These are phyloP conservation scores for Pleoardoris graminearum DNA, from an alignment of 2,329 filamentous ascomycete genomes.

Conservation along the genomic window DNA sequence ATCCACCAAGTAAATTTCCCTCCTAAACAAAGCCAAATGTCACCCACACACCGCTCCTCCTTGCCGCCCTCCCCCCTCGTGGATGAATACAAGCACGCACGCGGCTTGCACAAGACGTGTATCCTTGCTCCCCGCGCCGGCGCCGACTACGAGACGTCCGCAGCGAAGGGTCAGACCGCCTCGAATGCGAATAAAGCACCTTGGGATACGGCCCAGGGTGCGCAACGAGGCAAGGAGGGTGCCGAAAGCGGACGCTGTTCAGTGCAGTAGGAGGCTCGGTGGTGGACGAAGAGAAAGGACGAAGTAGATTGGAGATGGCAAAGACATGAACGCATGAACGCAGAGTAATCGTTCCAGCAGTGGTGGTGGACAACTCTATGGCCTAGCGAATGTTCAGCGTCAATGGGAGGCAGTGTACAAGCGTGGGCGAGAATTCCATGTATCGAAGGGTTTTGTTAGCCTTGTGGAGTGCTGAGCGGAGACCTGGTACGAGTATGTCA, in stretches of 20 bases:
- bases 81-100: slow-evolving; percentile 4
- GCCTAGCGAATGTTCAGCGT: too few relatives aligned
- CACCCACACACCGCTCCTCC: neutral
- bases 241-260: neutral
- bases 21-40: neutral
- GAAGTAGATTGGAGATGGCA: neutral
- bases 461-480: too few relatives aligned
- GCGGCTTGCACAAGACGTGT: slow-evolving; percentile 4
- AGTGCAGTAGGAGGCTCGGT: neutral
- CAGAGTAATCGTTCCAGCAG: too few relatives aligned
- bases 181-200: neutral
- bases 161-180: too few relatives aligned
- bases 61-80: neutral
- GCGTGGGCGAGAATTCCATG: too few relatives aligned
- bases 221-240: neutral
- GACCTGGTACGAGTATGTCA: too few relatives aligned
- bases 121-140: neutral
- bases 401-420: too few relatives aligned
- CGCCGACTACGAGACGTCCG: neutral
- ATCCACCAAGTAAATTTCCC: too few relatives aligned
- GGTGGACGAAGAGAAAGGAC: neutral
- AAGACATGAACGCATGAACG: neutral
- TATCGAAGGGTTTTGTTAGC: too few relatives aligned
- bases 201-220: neutral
- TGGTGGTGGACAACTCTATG: too few relatives aligned